Conservation (phyloP, 352 stramenopile species). For the Globisporangium nagaii region DNA sequence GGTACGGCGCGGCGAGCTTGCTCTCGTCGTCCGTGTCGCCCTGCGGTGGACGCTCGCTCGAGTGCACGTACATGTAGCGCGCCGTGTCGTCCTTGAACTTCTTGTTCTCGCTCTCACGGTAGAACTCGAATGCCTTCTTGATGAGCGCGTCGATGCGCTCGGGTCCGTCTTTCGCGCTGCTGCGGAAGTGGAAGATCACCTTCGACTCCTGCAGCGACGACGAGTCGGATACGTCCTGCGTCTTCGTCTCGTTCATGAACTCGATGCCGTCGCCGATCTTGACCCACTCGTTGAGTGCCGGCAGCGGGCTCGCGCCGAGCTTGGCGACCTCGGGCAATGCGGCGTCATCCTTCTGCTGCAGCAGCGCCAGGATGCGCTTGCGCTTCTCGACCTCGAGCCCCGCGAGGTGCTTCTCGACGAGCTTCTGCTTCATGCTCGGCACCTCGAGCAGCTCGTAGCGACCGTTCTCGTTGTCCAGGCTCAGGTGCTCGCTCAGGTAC, state of each 20-base stretch:
- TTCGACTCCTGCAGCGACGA: slow-evolving; percentile 3
- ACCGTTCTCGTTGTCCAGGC: slow-evolving; percentile 30
- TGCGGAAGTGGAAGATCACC: slow-evolving; percentile 18
- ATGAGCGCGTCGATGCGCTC: slow-evolving; percentile 30
- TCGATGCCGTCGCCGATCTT: slow-evolving; percentile 16
- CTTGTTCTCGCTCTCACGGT: slow-evolving; percentile 18
- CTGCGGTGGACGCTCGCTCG: slow-evolving; percentile 10
- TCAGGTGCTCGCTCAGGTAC: slow-evolving; percentile 34
- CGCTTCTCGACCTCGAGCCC: slow-evolving; percentile 4
- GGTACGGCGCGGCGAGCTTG: slow-evolving; percentile 15
- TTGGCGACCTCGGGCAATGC: background rate
- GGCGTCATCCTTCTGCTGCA: background rate
- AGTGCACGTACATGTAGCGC: slow-evolving; percentile 41
- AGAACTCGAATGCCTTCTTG: slow-evolving; percentile 22
- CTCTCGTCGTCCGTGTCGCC: slow-evolving; percentile 6
- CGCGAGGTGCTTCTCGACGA: background rate
- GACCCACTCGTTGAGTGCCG: slow-evolving; percentile 22
- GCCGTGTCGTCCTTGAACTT: slow-evolving; percentile 26
- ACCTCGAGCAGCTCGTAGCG: slow-evolving; percentile 49
- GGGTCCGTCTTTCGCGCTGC: slow-evolving; percentile 14
- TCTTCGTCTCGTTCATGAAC: slow-evolving; percentile 26
- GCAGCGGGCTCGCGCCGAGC: slow-evolving; percentile 10
- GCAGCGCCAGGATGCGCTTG: background rate
- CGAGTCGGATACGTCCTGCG: slow-evolving; percentile 7
- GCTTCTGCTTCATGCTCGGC: slow-evolving; percentile 15